Evolutionary conservation across 2,329 filamentous ascomycete genomes (phyloP).

Genomic region (Falciphora oryzae): DNA sequence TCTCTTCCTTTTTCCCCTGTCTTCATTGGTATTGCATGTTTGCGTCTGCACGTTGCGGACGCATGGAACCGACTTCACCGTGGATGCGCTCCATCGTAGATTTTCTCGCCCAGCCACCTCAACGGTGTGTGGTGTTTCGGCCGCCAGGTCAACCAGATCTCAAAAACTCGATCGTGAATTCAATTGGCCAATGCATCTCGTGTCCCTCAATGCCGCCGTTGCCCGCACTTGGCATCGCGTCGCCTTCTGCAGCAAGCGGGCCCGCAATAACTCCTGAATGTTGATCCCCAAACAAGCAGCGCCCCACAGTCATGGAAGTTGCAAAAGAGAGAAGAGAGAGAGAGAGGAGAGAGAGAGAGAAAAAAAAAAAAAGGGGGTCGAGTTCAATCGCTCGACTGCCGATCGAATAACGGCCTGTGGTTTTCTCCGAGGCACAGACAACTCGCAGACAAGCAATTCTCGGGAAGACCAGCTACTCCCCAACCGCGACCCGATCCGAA

Average conservation of each 20-base stretch:
- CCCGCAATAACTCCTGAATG: neutral
- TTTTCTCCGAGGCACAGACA: too few relatives aligned
- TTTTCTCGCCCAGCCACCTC: too few relatives aligned
- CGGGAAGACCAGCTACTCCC: neutral
- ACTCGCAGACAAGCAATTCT: too few relatives aligned
- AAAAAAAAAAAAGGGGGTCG: neutral
- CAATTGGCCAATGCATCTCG: neutral
- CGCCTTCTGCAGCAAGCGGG: neutral
- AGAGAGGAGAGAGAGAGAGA: too few relatives aligned
- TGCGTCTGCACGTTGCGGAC: too few relatives aligned
- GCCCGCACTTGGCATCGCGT: neutral
- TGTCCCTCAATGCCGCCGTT: neutral
- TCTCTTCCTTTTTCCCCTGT: neutral
- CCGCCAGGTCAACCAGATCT: too few relatives aligned
- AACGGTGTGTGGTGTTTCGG: neutral
- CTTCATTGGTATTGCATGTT: too few relatives aligned
- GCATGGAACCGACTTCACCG: too few relatives aligned
- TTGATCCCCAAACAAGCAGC: neutral
- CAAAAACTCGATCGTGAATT: neutral
- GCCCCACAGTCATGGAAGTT: neutral
- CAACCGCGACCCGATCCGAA: neutral
- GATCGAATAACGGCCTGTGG: too few relatives aligned
- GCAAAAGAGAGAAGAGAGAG: too few relatives aligned
- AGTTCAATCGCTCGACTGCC: neutral
- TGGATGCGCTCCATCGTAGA: too few relatives aligned